Percentiles rank a stretch among this genome's conserved stretches.
phyloP scores from a whole-genome alignment of 225 moss, liverwort and hornwort species.

The Asterella californica region DNA sequence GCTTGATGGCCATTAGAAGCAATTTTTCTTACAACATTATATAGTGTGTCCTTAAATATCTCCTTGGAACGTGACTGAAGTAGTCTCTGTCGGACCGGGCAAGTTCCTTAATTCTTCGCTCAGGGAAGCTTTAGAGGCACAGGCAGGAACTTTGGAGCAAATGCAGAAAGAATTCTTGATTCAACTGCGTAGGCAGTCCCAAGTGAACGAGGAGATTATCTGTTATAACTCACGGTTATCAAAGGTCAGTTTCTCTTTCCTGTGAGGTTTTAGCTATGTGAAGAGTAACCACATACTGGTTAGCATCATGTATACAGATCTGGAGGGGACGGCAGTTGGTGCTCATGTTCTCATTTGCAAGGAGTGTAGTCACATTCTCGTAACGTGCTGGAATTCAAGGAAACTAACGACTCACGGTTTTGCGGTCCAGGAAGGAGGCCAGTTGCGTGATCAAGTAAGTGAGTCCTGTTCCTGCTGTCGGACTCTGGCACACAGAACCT shows the following conservation, averaged over 20 bases:
- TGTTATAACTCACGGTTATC: conserved; percentile 38
- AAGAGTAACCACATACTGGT: neutral
- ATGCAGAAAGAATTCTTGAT: conserved; percentile 35
- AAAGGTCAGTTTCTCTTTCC: conserved; percentile 22
- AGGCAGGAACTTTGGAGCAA: conserved; percentile 28
- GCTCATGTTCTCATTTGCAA: neutral
- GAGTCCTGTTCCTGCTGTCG: neutral
- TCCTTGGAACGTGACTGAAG: neutral
- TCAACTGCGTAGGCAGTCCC: conserved; percentile 25
- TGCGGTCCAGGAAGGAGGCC: conserved; percentile 15
- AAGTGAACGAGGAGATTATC: conserved; percentile 44
- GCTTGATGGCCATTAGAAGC: neutral
- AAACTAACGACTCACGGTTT: neutral
- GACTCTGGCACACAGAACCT: neutral
- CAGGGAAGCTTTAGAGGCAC: conserved; percentile 25
- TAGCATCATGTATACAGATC: neutral
- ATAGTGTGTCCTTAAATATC: neutral
- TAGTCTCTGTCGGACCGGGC: neutral
- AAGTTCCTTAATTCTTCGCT: neutral
- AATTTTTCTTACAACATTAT: neutral
- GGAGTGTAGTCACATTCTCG: neutral
- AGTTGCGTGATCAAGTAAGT: conserved; percentile 25
- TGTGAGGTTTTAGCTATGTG: neutral
- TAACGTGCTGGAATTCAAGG: neutral
- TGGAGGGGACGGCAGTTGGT: neutral